phyloP scores from a whole-genome alignment of 2,329 filamentous ascomycete species.

The Venturia carpophila region DNA sequence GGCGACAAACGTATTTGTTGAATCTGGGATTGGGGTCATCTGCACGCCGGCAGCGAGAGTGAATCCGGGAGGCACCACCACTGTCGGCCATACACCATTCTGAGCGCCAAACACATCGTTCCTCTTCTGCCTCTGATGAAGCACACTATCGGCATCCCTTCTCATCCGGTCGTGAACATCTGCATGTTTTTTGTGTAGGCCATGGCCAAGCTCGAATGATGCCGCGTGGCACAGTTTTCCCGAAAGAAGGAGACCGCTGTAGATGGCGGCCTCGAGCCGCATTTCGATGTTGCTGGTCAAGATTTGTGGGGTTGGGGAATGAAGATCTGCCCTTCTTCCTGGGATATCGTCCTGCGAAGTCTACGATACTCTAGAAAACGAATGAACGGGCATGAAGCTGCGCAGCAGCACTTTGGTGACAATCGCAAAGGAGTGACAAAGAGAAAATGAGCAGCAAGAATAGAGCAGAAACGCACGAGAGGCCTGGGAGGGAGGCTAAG shows the following conservation, averaged over 20 bases:
- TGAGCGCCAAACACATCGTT: conserved; percentile 17
- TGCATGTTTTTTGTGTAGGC: conserved; percentile 12
- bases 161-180: conserved; percentile 15
- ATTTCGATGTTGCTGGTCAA: conserved; percentile 16
- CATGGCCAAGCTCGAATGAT: not conserved
- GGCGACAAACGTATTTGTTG: conserved; percentile 6
- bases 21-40: conserved; percentile 11
- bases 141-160: conserved; percentile 13
- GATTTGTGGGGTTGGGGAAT: not conserved
- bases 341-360: conserved; percentile 14
- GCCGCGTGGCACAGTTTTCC: conserved; percentile 1
- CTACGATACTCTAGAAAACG: not conserved
- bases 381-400: conserved; percentile 14
- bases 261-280: conserved; percentile 17
- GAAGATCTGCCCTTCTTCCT: not conserved
- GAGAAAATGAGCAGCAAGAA: not conserved
- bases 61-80: conserved; percentile 17
- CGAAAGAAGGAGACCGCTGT: conserved; percentile 9
- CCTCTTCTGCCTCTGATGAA: conserved; percentile 14
- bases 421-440: conserved; percentile 13
- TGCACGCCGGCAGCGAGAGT: conserved; percentile 18
- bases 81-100: conserved; percentile 17
- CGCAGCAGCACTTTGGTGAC: conserved; percentile 15
- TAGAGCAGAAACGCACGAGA: conserved; percentile 6
- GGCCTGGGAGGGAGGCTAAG: conserved; percentile 1